Evolutionary conservation across 345 rosid species (phyloP), one percentile per base, ranked within the genome.

Genomic region (Citrus trifoliata): DNA sequence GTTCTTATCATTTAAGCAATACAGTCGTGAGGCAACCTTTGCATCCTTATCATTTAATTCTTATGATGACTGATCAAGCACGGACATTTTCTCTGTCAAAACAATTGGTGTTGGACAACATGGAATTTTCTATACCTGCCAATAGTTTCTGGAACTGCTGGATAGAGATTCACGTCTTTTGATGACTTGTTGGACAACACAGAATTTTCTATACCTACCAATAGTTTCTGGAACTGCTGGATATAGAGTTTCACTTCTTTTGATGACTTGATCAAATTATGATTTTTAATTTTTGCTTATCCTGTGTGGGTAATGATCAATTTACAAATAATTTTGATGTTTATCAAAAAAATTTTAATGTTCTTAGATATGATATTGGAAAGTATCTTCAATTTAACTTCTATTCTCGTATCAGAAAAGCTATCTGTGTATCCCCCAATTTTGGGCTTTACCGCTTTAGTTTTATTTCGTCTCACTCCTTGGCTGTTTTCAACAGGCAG

Each of bases 401-500:
- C 22, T 32, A 21, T 56, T 22, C 10, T 55, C 64, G 10, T 48
- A 40, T 21, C 30, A 46, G 51, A 62, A 48, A 27, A 51, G 2
- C 30, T 37, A 51, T 63, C 25, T 9, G 46, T 48, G 40, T 25
- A 51, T 46, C 60, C 13, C 21, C 2, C 40, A 51, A 53, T 71
- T 7, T 73, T 60, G 48, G 71, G 28, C 25, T 37, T 72, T n/a
- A 16, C 5, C 64, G 9, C 30, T 46, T 72, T 30, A 18, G 65
- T 76, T 78, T 72, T 80, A 70, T 76, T 78, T 64, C 1, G 5
- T 82, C 76, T 71, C 48, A 70, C 66, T 78, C 18, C 80, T 48
- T 80, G 38, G 46, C 68, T 85, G 72, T 84, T 53, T 79, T 40
- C 64, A 60, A 84, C 91, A 94, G 99, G 95, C 90, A 62, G 97